Percentiles rank a stretch among this genome's conserved stretches.
Evolutionary conservation across 805 yeast genomes (phyloP).

Genomic region (Nakazawaea populi): DNA sequence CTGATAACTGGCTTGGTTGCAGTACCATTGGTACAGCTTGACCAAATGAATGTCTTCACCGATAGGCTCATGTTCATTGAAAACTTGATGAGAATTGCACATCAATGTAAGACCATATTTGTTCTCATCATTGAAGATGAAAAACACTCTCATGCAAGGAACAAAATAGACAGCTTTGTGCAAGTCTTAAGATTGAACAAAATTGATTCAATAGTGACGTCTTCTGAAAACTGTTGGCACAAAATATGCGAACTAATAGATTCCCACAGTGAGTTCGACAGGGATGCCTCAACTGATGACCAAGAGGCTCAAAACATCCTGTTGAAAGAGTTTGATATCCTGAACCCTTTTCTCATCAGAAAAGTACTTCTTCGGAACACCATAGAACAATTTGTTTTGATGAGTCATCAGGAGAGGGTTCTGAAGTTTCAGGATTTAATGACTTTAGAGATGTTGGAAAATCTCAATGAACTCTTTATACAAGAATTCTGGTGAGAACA

Average conservation of each 20-base stretch:
- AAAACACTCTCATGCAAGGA: neutral
- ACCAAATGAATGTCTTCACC: neutral
- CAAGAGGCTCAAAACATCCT: neutral
- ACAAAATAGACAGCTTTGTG: neutral
- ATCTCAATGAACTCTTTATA: neutral
- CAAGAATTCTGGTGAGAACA: neutral
- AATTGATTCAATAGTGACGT: neutral
- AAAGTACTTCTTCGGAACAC: neutral
- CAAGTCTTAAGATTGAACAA: neutral
- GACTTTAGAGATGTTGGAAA: neutral
- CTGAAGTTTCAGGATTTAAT: neutral
- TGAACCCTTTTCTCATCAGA: neutral
- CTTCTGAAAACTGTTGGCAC: neutral
- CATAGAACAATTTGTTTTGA: neutral
- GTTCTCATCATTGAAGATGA: neutral
- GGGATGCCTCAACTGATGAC: neutral
- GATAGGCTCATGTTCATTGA: neutral
- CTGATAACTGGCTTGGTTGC: neutral
- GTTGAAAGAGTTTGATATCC: neutral
- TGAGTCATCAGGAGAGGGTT: neutral
- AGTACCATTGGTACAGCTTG: neutral
- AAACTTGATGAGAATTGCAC: neutral
- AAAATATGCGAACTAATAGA: neutral
- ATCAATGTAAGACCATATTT: neutral
- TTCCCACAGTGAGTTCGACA: neutral